Conservation (phyloP, 2,329 filamentous ascomycete species). For the Rosellinia necatrix region DNA sequence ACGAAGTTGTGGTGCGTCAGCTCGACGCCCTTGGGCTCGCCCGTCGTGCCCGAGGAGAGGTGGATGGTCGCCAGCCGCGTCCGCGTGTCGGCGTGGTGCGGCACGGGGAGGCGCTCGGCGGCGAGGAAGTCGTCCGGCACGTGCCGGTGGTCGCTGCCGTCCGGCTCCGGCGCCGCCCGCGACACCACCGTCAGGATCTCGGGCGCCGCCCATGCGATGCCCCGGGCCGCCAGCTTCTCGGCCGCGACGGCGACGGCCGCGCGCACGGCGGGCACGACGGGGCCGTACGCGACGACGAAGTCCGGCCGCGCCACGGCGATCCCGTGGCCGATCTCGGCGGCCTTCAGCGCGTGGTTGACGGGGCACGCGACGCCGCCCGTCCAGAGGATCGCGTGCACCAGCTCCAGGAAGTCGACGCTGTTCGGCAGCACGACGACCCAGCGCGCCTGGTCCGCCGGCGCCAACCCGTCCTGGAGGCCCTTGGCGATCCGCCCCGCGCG, state of each 20-base stretch:
- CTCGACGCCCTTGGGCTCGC: conserved; percentile 35
- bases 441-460: conserved; percentile 43
- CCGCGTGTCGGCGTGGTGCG: conserved; percentile 43
- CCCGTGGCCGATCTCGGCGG: conserved; percentile 47
- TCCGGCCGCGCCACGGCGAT: conserved; percentile 48
- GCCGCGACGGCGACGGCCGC: conserved; percentile 43
- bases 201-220: conserved; percentile 42
- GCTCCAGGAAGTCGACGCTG: conserved; percentile 50
- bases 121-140: conserved; percentile 43
- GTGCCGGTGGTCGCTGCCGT: conserved; percentile 37
- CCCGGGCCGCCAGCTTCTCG: conserved; percentile 33
- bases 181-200: conserved; percentile 43
- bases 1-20: conserved; percentile 39
- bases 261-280: conserved; percentile 36
- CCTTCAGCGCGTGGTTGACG: conserved; percentile 46
- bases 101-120: conserved; percentile 40
- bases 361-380: conserved; percentile 46
- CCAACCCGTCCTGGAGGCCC: conserved; percentile 42
- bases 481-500: conserved; percentile 48
- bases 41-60: conserved; percentile 38
- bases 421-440: conserved; percentile 52
- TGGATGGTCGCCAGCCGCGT: conserved; percentile 46
- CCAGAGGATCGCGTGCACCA: conserved; percentile 49
- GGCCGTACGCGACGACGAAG: conserved; percentile 48
- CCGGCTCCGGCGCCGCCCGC: too few relatives aligned